Conservation (phyloP, 2,329 filamentous ascomycete species). For the Colletotrichum australisinense region DNA sequence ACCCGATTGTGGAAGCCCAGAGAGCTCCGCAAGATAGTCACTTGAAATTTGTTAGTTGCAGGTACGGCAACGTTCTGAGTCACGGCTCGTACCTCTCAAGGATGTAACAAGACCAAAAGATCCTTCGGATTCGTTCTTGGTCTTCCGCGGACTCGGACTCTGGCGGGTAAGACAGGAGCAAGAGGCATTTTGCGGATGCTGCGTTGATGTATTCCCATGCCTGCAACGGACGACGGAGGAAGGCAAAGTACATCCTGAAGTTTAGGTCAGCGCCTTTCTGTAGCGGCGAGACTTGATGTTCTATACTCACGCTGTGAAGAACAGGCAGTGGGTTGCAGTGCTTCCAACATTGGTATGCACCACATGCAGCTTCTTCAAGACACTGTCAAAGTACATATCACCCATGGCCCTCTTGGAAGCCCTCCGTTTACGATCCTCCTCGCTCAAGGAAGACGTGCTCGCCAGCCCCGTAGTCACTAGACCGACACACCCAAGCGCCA, state of each 20-base stretch:
- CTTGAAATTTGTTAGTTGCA: conserved; percentile 40
- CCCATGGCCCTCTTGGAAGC: conserved; percentile 49
- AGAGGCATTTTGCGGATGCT: conserved; percentile 60
- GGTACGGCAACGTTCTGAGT: background rate
- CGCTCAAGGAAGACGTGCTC: conserved; percentile 24
- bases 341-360: conserved; percentile 59
- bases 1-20: conserved; percentile 60
- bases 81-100: conserved; percentile 55
- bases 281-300: background rate
- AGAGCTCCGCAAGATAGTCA: conserved; percentile 64
- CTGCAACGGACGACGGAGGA: conserved; percentile 60
- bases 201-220: conserved; percentile 64
- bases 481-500: conserved; percentile 60
- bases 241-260: conserved; percentile 59
- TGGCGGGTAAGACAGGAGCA: conserved; percentile 57
- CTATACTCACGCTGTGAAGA: conserved; percentile 58
- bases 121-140: conserved; percentile 59
- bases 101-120: conserved; percentile 67
- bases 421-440: conserved; percentile 44
- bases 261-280: background rate
- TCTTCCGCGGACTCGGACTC: conserved; percentile 50
- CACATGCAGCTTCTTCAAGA: conserved; percentile 57
- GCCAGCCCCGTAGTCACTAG: conserved; percentile 49
- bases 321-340: conserved; percentile 60
- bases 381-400: conserved; percentile 58